Evolutionary conservation across 1,139 yeast genomes (phyloP).

Genomic region (Yamadazyma atmosphaerica): DNA sequence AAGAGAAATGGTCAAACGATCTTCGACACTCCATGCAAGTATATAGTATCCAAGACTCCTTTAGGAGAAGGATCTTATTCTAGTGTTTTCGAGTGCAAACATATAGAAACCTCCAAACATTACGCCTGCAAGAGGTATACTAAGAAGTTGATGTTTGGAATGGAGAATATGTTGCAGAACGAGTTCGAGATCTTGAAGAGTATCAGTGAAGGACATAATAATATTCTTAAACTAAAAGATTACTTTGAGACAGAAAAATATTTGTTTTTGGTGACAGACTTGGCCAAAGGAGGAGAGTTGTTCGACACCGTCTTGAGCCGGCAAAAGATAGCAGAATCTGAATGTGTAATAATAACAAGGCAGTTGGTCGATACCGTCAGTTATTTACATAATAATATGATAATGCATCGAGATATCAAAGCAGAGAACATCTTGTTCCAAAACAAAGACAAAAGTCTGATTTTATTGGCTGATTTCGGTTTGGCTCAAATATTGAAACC

Average conservation of each 20-base stretch:
- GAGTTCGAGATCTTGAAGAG: conserved; percentile 55
- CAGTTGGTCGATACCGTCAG: conserved; percentile 31
- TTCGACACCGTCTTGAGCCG: conserved; percentile 58
- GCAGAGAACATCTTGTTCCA: conserved; percentile 42
- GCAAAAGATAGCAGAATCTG: conserved; percentile 39
- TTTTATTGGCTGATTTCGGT: conserved; percentile 76
- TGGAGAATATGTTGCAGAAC: conserved; percentile 44
- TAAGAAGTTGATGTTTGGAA: conserved; percentile 35
- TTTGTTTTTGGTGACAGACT: conserved; percentile 63
- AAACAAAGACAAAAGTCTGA: conserved; percentile 30
- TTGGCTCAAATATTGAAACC: conserved; percentile 41
- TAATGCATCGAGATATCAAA: conserved; percentile 46
- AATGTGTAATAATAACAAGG: conserved; percentile 44
- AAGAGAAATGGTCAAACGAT: conserved; percentile 12
- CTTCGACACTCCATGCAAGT: conserved; percentile 31
- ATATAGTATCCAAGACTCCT: conserved; percentile 28
- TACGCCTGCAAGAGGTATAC: conserved; percentile 42
- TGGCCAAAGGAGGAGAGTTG: conserved; percentile 71
- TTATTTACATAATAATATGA: conserved; percentile 30
- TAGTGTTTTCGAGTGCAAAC: conserved; percentile 40
- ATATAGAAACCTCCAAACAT: conserved; percentile 29
- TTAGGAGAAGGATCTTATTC: conserved; percentile 44
- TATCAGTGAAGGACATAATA: conserved; percentile 46
- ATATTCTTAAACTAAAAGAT: conserved; percentile 62
- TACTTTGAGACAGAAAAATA: conserved; percentile 66